Base-by-base conservation (phyloP, 164 flowering plant genomes). In the Paratinospora sagittata region DNA sequence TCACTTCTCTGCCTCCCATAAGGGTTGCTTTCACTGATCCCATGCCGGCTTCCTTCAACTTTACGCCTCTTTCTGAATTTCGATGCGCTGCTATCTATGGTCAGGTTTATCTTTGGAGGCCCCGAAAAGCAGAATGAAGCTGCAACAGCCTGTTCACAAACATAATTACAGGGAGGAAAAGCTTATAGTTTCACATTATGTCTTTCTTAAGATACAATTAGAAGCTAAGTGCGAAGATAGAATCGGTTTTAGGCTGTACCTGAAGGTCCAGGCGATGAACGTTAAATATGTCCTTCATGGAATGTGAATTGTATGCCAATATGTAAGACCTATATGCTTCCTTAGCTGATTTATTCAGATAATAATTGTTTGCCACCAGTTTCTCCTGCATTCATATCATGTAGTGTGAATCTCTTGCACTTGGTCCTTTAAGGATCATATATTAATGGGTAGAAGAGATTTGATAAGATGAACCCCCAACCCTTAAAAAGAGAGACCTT, bases 321-420 rank as follows among this genome's bases (percentile, higher is more conserved):
- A 96, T 80, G 69, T 93, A 96, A 7, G 98, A 80, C 41, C 93
- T 84, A 74, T 91, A 96, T 2, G 99, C 99, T 16, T 93, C 98
- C 80, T 90, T 93, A 19, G 99, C 99, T 11, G 96, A 86, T 77
- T 86, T 85, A 76, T 87, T 88, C 75, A 96, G 73, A 69, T 85
- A 81, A 78, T 84, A 91, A 70, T 89, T 90, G 74, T 81, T 84
- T 3, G 76, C 82, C 30, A 96, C 95, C 78, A 89, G 60, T 72
- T 89, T 85, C 77, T 87, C 95, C 97, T 92, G 94, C 81, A 81
- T 37, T 63, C n/a, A 52, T 19, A 52, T 19, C 58, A 16, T 13
- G 19, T 52, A 52, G 19, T 16, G n/a, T 49, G 17, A 7, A 49
- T 16, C n/a, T 52, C 21, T 19, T 16, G 58, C 58, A 52, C 58